These are phyloP conservation scores for Fusarium neocosmosporiellum DNA, from an alignment of 2,329 filamentous ascomycete species.

Conservation along the genomic window DNA sequence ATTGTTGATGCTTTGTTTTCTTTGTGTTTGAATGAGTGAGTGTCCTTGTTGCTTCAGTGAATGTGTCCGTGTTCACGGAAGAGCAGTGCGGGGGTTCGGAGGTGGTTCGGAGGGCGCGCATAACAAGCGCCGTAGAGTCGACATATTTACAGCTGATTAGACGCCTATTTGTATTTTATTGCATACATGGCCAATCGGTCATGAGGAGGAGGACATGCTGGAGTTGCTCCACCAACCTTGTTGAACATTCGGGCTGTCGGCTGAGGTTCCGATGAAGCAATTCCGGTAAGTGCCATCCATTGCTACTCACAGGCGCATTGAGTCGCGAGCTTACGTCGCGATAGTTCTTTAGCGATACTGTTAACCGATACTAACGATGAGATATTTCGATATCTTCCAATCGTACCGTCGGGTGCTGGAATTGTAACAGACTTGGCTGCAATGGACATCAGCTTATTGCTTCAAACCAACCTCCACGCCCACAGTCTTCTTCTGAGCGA, in stretches of 20 bases:
- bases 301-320: background rate
- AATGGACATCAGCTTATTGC: background rate
- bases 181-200: background rate
- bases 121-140: background rate
- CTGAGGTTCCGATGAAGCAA: background rate
- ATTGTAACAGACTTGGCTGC: background rate
- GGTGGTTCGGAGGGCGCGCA: conserved; percentile 23
- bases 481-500: too few species aligned
- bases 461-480: background rate
- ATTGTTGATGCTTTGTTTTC: conserved; percentile 1
- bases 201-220: background rate
- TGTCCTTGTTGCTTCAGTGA: background rate
- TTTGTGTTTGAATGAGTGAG: background rate
- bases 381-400: background rate
- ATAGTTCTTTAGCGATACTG: background rate
- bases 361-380: fast-evolving
- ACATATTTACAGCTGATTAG: background rate
- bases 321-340: background rate
- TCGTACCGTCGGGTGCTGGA: background rate
- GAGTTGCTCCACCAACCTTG: background rate
- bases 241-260: background rate
- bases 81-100: conserved; percentile 12
- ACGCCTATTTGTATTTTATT: background rate
- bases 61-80: background rate
- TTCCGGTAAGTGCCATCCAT: background rate